A percentile compares a stretch with the other conserved stretches of the same genome.
Conservation (phyloP, 371 early-diverging fungal species). For the Haplosporangium sp. region DNA sequence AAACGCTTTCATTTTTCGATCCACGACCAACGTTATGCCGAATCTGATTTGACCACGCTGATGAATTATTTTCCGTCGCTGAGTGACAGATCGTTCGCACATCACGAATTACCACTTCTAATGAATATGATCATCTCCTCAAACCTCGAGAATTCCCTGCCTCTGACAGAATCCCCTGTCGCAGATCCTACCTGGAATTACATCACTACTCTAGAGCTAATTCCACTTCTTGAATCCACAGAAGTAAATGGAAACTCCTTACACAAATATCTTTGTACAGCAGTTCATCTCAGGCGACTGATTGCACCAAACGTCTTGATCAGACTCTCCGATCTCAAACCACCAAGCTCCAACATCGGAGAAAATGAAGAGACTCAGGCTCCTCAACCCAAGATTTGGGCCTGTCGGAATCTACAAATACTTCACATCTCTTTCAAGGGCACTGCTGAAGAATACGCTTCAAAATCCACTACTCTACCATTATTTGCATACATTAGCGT, state of each 20-base stretch:
- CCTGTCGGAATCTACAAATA: background rate
- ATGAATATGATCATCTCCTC: background rate
- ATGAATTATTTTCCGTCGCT: background rate
- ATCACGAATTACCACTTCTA: background rate
- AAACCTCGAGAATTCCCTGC: background rate
- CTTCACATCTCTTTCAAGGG: background rate
- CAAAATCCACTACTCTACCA: background rate
- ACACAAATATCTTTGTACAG: background rate
- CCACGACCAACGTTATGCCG: background rate
- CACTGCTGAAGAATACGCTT: background rate
- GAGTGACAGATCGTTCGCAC: background rate
- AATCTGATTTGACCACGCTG: background rate
- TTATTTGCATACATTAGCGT: background rate
- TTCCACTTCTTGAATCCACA: background rate
- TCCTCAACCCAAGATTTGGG: background rate
- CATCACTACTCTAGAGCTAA: background rate
- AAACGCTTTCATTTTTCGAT: conserved; percentile 1
- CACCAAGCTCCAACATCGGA: background rate
- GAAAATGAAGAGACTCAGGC: background rate
- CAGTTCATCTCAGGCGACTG: background rate
- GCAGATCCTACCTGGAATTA: background rate
- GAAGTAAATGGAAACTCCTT: background rate
- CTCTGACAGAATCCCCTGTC: background rate
- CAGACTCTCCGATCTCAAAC: background rate
- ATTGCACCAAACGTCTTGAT: background rate